Conservation (phyloP, 805 yeast species). For the Saturnispora galanensis region DNA sequence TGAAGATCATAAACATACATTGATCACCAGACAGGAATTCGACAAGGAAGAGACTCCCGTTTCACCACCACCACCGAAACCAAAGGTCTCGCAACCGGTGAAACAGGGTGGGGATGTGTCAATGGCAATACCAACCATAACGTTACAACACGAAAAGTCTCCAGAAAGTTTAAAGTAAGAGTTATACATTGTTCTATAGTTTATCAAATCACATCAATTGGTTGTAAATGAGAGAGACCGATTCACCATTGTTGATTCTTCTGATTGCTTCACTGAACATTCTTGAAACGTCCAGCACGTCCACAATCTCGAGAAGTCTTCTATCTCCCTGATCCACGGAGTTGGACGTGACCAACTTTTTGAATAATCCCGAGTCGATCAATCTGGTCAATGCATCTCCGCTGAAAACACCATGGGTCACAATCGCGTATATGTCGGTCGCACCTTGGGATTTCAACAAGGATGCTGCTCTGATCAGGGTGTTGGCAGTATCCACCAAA, state of each 20-base stretch:
- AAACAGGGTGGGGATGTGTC: neutral
- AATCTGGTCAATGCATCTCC: constrained; percentile 82
- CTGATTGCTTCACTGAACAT: constrained; percentile 92
- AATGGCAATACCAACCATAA: neutral
- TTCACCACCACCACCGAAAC: neutral
- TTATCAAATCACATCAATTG: constrained; percentile 45
- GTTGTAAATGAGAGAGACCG: constrained; percentile 87
- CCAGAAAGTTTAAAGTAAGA: neutral
- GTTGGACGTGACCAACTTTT: constrained; percentile 80
- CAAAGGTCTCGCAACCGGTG: neutral
- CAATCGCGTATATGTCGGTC: constrained; percentile 69
- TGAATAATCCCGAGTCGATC: constrained; percentile 50
- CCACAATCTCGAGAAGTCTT: constrained; percentile 38
- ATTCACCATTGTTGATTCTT: constrained; percentile 94
- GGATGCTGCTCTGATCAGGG: constrained; percentile 87
- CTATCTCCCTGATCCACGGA: constrained; percentile 75
- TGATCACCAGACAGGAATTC: constrained; percentile 58
- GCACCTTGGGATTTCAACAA: constrained; percentile 92
- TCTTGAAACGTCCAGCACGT: constrained; percentile 78
- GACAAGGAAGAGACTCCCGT: constrained; percentile 25
- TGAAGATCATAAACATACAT: constrained; percentile 50
- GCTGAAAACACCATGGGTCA: constrained; percentile 87
- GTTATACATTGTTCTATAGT: neutral
- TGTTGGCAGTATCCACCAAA: constrained; percentile 85
- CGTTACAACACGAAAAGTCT: neutral